Evolutionary conservation across 225 moss, liverwort and hornwort genomes (phyloP), one percentile per base, ranked within the genome.

Genomic region (Physcomitrium patens): DNA sequence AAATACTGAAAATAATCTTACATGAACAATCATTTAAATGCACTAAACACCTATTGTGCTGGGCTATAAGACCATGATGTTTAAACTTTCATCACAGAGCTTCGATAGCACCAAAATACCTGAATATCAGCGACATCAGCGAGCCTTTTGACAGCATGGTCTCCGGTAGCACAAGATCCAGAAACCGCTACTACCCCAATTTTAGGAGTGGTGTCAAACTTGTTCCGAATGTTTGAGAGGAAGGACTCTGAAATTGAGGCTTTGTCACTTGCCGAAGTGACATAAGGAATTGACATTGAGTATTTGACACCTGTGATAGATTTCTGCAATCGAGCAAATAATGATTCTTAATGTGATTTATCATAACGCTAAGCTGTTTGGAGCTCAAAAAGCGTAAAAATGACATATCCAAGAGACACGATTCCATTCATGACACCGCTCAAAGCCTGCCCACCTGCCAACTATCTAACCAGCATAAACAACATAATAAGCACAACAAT

Each of bases 101-200:
- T 50, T 19, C 63, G 73, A 31, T 57, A 75, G 61, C 46, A 45
- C 49, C 18, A 16, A 22, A 68, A 48, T 37, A 88, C 88, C 88
- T 80, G 44, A 54, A 88, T 75, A 59, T 80, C 73, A 60, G 76
- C 69, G 23, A 85, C 67, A 80, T 71, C 82, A 10, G 80, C 80
- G 51, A 88, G 88, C 73, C 66, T 88, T 82, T 78, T 88, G 48
- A 88, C 81, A 63, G 75, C 82, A 62, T 85, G 85, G 22, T 59
- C 77, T 73, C 78, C 76, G 15, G 82, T 76, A 60, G 80, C 73
- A 63, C 88, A 88, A 24, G 83, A 78, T 63, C 83, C 85, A 76
- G 85, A 78, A 51, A 88, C 80, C 31, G 72, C 85, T 28, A 79
- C 65, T 76, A 85, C 42, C 50, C 72, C 76, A 56, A 80, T 61